Conservation (phyloP, 2,329 filamentous ascomycete genomes). For the Ceratocystis destructans region DNA sequence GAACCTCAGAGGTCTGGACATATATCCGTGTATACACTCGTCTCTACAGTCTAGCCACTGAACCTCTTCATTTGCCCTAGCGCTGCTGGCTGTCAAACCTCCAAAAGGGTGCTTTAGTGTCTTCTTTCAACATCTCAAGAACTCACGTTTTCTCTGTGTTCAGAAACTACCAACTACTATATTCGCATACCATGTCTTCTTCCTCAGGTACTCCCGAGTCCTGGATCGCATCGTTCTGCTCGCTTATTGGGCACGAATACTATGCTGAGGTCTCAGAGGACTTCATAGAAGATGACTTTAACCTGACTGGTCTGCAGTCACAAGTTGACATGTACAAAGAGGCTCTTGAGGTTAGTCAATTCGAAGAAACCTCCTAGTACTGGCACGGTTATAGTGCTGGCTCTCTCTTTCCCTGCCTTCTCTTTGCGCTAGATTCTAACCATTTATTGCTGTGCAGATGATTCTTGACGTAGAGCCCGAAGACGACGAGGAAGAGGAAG, state of each 20-base stretch:
- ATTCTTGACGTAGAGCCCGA: conserved; percentile 96
- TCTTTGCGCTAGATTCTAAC: conserved; percentile 20
- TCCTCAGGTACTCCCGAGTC: conserved; percentile 59
- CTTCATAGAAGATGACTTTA: conserved; percentile 99
- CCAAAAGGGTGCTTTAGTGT: not conserved
- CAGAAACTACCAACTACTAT: too few species aligned
- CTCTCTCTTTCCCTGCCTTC: too few species aligned
- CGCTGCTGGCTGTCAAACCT: not conserved
- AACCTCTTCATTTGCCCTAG: not conserved
- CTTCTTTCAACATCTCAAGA: not conserved
- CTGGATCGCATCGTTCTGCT: conserved; percentile 97
- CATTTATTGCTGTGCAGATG: conserved; percentile 43
- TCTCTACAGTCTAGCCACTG: not conserved
- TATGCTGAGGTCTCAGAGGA: conserved; percentile 98
- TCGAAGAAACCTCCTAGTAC: not conserved
- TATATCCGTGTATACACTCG: not conserved
- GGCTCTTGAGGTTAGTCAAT: conserved; percentile 57
- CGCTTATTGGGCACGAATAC: conserved; percentile 90
- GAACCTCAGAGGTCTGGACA: not conserved
- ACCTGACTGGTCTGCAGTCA: conserved; percentile 83
- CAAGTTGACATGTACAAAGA: conserved; percentile 99
- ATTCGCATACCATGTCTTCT: conserved; percentile 37
- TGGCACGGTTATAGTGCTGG: not conserved
- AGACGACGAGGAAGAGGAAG: conserved; percentile 77
- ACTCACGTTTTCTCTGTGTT: not conserved